Evolutionary conservation across 225 moss, liverwort and hornwort genomes (phyloP).

Genomic region (Bryum argenteum): DNA sequence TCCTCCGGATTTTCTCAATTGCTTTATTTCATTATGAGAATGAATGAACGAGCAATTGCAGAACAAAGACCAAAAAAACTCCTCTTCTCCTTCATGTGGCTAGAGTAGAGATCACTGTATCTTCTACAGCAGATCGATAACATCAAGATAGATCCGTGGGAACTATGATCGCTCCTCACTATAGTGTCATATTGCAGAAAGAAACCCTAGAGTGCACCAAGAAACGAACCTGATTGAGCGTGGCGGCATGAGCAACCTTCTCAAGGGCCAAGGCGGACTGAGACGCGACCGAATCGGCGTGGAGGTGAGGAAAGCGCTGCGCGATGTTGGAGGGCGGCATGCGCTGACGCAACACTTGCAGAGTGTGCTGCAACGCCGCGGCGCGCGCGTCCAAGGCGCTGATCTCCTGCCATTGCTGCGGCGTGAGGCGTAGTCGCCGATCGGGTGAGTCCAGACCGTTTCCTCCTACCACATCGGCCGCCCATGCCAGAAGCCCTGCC

Average conservation of each 20-base stretch:
- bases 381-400: slow-evolving; percentile 71
- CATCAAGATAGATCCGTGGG: no score
- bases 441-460: slow-evolving; percentile 53
- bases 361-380: slow-evolving; percentile 66
- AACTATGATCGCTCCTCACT: not conserved
- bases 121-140: no score
- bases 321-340: slow-evolving; percentile 71
- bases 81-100: no score
- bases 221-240: slow-evolving; percentile 66
- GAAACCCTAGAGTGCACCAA: not conserved
- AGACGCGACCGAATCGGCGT: slow-evolving; percentile 74
- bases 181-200: no score
- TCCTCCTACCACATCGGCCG: slow-evolving; percentile 89
- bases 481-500: slow-evolving; percentile 89
- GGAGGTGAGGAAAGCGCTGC: slow-evolving; percentile 77
- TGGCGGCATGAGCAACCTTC: slow-evolving; percentile 73
- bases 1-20: no score
- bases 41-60: no score
- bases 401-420: slow-evolving; percentile 64
- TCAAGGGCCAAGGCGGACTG: slow-evolving; percentile 73
- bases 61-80: no score
- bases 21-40: no score
- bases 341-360: slow-evolving; percentile 72
- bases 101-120: no score
- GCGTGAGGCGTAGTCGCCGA: slow-evolving; percentile 60